These are phyloP conservation scores for Narthecium ossifragum DNA, from an alignment of 106 monocot species.

Conservation along the genomic window DNA sequence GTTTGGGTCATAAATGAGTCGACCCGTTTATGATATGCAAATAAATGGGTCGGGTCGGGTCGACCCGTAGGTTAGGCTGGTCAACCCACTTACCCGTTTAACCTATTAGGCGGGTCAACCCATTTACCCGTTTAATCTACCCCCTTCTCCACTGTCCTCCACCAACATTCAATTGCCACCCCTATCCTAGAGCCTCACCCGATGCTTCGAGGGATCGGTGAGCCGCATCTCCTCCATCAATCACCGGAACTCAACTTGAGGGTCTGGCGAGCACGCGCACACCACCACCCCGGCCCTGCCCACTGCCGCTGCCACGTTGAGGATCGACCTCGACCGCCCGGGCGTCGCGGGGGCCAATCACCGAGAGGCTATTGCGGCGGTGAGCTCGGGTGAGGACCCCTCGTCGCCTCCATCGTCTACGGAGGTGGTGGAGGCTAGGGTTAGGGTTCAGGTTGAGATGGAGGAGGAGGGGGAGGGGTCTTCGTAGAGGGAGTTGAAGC, in stretches of 20 bases:
- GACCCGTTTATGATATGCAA: too few species aligned
- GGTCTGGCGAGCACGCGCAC: conserved; percentile 50
- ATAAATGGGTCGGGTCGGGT: too few species aligned
- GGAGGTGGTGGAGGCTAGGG: neutral
- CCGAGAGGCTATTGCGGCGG: conserved; percentile 46
- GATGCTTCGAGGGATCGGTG: conserved; percentile 2
- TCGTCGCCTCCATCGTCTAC: conserved; percentile 16
- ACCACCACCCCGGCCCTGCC: conserved; percentile 30
- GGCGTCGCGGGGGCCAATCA: conserved; percentile 49
- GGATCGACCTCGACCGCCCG: conserved; percentile 54
- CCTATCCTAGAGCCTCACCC: conserved; percentile 39
- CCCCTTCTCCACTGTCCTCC: too few species aligned
- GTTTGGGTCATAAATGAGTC: too few species aligned
- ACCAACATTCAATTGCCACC: too few species aligned
- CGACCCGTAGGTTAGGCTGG: too few species aligned
- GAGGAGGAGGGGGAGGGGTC: conserved; percentile 12
- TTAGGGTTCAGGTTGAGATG: conserved; percentile 9
- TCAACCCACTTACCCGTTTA: too few species aligned
- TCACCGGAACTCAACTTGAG: conserved; percentile 47
- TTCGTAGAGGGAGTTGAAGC: conserved; percentile 47
- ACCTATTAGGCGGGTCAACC: too few species aligned
- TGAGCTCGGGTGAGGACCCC: conserved; percentile 31
- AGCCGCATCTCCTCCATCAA: conserved; percentile 73
- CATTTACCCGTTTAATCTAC: too few species aligned
- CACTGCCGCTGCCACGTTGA: conserved; percentile 13